Evolutionary conservation across 2,329 filamentous ascomycete genomes (phyloP).

Genomic region (Xylariaceae sp.): DNA sequence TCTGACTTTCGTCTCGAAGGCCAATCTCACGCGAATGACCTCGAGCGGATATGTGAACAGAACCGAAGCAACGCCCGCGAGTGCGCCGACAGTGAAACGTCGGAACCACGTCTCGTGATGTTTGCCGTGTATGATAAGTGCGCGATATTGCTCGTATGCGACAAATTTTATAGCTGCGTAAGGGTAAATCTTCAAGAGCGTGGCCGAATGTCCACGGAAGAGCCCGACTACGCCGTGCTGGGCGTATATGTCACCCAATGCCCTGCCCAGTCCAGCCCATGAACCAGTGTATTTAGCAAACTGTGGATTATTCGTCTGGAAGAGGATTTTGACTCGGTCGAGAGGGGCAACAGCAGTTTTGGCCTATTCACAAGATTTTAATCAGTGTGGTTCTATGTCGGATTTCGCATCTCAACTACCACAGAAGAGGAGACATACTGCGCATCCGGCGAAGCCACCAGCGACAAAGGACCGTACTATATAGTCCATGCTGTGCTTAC

Average conservation of each 20-base stretch:
- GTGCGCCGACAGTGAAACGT: constrained; percentile 68
- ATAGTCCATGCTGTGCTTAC: constrained; percentile 80
- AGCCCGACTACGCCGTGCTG: constrained; percentile 73
- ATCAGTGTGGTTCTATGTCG: background rate
- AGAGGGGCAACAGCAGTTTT: constrained; percentile 95
- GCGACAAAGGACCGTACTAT: constrained; percentile 79
- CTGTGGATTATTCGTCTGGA: constrained; percentile 91
- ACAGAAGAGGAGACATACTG: constrained; percentile 56
- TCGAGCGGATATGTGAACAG: constrained; percentile 97
- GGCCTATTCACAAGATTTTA: constrained; percentile 53
- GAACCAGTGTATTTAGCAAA: constrained; percentile 91
- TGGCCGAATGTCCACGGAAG: constrained; percentile 92
- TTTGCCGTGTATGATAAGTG: constrained; percentile 66
- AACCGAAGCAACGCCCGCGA: constrained; percentile 84
- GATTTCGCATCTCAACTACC: background rate
- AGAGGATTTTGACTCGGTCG: constrained; percentile 97
- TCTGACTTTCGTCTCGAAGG: constrained; percentile 85
- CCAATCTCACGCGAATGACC: constrained; percentile 85
- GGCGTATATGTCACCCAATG: constrained; percentile 79
- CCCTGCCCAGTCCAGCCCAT: constrained; percentile 78
- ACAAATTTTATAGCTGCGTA: constrained; percentile 98
- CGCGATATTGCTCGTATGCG: constrained; percentile 93
- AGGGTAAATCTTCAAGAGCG: constrained; percentile 89
- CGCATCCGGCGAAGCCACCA: constrained; percentile 87
- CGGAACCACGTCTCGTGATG: constrained; percentile 77